phyloP scores from a whole-genome alignment of 768 basidiomycete species.

The Tulasnella sp. region DNA sequence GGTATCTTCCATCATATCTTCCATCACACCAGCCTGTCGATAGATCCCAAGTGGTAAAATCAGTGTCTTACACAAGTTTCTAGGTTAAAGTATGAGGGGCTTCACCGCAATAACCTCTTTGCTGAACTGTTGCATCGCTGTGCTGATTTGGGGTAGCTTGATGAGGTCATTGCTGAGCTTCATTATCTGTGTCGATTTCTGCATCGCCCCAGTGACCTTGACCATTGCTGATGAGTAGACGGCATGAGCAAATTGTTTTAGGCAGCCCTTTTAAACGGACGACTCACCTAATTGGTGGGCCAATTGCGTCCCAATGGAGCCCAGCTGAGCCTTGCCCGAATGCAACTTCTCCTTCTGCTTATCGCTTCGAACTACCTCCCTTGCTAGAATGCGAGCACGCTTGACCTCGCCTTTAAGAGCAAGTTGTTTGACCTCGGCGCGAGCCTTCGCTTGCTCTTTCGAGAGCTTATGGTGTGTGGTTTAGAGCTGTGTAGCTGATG shows the following conservation, averaged over 20 bases:
- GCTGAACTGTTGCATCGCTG: slow-evolving; percentile 92
- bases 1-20: slow-evolving; percentile 94
- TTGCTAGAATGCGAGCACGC: slow-evolving; percentile 83
- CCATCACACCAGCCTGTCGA: slow-evolving; percentile 84
- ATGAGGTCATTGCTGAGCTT: slow-evolving; percentile 89
- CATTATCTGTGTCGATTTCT: slow-evolving; percentile 99
- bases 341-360: slow-evolving; percentile 90
- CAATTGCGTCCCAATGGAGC: slow-evolving; percentile 82
- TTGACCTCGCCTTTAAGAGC: slow-evolving; percentile 87
- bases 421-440: slow-evolving; percentile 71
- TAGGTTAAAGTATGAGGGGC: too few species aligned
- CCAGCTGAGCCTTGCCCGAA: slow-evolving; percentile 84
- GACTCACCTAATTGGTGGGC: slow-evolving; percentile 80
- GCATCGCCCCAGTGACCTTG: slow-evolving; percentile 94
- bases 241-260: neutral
- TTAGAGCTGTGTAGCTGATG: slow-evolving; percentile 16
- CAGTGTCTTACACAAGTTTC: too few species aligned
- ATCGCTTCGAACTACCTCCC: slow-evolving; percentile 86
- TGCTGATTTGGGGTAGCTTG: slow-evolving; percentile 84
- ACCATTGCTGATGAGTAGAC: slow-evolving; percentile 88
- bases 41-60: too few species aligned
- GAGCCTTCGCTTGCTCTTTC: slow-evolving; percentile 65
- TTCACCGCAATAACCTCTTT: slow-evolving; percentile 99
- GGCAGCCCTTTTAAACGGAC: too few species aligned
- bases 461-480: slow-evolving; percentile 48